These are phyloP conservation scores for Cardiosporidium cionae DNA, from an alignment of 169 alveolate genomes.

Conservation along the genomic window DNA sequence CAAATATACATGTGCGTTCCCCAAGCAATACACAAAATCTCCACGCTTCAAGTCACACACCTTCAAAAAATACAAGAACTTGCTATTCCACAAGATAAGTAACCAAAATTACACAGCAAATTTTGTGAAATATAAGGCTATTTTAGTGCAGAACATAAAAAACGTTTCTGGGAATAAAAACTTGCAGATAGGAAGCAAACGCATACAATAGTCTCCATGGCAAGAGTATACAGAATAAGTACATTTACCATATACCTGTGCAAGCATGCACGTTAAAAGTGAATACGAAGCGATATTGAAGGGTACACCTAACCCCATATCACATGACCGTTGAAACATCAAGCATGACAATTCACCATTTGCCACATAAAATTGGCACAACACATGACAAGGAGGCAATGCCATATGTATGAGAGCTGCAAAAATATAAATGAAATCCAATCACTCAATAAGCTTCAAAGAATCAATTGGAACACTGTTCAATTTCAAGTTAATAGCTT, in stretches of 20 bases:
- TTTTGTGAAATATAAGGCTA: too few relatives aligned
- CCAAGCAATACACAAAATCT: constrained; percentile 86
- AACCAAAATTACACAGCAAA: too few relatives aligned
- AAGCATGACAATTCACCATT: constrained; percentile 83
- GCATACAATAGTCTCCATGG: not conserved
- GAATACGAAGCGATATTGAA: constrained; percentile 95
- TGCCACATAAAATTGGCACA: constrained; percentile 87
- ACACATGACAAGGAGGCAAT: constrained; percentile 96
- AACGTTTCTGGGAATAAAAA: not conserved
- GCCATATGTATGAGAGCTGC: constrained; percentile 78
- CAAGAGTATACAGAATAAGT: not conserved
- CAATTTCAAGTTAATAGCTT: not conserved
- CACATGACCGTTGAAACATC: constrained; percentile 95
- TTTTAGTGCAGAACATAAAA: too few relatives aligned
- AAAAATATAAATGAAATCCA: not conserved
- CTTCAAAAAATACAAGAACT: not conserved
- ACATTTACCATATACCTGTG: constrained; percentile 62
- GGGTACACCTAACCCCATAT: constrained; percentile 97
- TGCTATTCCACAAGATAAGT: too few relatives aligned
- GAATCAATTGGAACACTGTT: not conserved
- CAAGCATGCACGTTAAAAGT: constrained; percentile 89
- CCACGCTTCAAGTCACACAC: constrained; percentile 75
- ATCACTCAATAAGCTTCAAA: not conserved
- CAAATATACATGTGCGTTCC: constrained; percentile 91
- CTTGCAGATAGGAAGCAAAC: not conserved